Base-by-base conservation (phyloP, 2,329 filamentous ascomycete species). In the Onygena corvina region DNA sequence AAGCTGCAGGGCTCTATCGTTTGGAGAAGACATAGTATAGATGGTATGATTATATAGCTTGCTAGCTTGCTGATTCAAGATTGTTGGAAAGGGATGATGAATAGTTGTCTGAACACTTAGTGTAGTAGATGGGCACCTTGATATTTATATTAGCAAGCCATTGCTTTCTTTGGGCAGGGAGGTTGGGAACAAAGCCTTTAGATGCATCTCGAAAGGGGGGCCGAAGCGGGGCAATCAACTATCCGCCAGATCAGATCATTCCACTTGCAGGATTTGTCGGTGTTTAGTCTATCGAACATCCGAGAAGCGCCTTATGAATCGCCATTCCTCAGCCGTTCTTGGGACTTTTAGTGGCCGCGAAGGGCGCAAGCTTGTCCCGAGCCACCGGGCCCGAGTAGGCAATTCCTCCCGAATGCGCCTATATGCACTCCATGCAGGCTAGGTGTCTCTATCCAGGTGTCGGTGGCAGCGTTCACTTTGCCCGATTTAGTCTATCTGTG, bases 1-100 rank as follows among this genome's bases (percentile, higher is more conserved):
- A 27, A 57, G 53, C 14, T 50, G 50, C 9, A 48, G 29, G 27
- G 55, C 55, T 46, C 48, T 50, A 18, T 36, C 33, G 21, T 46
- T 23, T 46, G 42, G 14, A 23, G 42, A 42, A 42, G 38, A 27
- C 38, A 42, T 42, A 14, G 11, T 42, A n/a, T n/a, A 8, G 21
- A 6, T 14, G 38, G 35, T 40, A 40, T 21, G 16, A 25, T 2
- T 23, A 23, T 21, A 23, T 11, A 23, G 8, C 4, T 40, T n/a
- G n/a, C 12, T 11, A 9, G 21, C 9, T 23, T 40, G 21, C 16
- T 23, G 21, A 23, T 40, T 8, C 9, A 21, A 25, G 4, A 12
- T 14, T 25, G 21, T 14, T 14, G 21, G n/a, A 25, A 20, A 8
- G 14, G n/a, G 16, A 21, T 27, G n/a, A n/a, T n/a, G n/a, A n/a